Evolutionary conservation across 129 eudicot genomes (phyloP).

Genomic region (Chrysanthemum seticuspe): DNA sequence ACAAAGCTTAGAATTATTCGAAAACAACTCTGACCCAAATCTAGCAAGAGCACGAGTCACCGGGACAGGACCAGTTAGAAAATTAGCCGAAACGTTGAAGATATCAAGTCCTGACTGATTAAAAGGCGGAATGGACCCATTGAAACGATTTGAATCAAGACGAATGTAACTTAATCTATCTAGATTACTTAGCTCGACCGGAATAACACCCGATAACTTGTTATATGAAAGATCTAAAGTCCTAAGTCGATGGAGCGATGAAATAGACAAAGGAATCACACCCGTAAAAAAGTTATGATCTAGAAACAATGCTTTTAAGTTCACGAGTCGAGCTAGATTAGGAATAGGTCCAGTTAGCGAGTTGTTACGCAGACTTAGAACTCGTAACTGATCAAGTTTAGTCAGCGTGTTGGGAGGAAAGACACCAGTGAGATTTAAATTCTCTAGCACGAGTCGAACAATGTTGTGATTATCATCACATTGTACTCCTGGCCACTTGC

Average conservation of each 20-base stretch:
- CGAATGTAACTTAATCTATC: slow-evolving; percentile 53
- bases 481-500: slow-evolving; percentile 76
- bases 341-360: slow-evolving; percentile 88
- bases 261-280: slow-evolving; percentile 56
- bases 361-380: slow-evolving; percentile 73
- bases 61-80: slow-evolving; percentile 62
- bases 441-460: slow-evolving; percentile 49
- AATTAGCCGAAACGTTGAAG: slow-evolving; percentile 70
- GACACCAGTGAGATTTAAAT: slow-evolving; percentile 44
- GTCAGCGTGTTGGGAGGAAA: slow-evolving; percentile 53
- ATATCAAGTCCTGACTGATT: slow-evolving; percentile 53
- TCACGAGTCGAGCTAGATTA: slow-evolving; percentile 51
- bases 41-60: slow-evolving; percentile 49
- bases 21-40: slow-evolving; percentile 41
- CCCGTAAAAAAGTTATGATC: slow-evolving; percentile 61
- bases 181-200: slow-evolving; percentile 34
- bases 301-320: slow-evolving; percentile 62
- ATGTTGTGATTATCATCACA: slow-evolving; percentile 40
- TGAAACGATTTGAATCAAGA: slow-evolving; percentile 65
- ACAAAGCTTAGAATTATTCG: slow-evolving; percentile 51
- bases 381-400: slow-evolving; percentile 62
- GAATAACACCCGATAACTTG: slow-evolving; percentile 56
- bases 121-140: slow-evolving; percentile 67
- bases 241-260: slow-evolving; percentile 59
- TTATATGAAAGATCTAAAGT: slow-evolving; percentile 71